phyloP scores from a whole-genome alignment of 2,329 filamentous ascomycete species.

The Fusarium citri region DNA sequence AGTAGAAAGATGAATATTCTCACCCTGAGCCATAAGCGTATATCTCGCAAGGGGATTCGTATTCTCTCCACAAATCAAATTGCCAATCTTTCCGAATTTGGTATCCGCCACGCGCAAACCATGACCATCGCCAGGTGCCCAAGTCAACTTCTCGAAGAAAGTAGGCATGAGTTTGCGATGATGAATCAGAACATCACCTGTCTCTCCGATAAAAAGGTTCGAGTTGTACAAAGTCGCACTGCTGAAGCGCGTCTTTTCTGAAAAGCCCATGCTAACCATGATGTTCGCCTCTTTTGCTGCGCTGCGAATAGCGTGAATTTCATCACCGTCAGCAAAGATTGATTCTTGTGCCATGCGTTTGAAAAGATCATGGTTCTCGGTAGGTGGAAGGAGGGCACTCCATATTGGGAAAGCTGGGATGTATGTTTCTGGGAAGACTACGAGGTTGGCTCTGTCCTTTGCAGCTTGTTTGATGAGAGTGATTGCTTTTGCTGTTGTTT shows the following conservation, averaged over 20 bases:
- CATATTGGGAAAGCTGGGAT: slow-evolving; percentile 66
- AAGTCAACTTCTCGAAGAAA: slow-evolving; percentile 68
- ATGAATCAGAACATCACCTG: slow-evolving; percentile 61
- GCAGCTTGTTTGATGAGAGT: slow-evolving; percentile 59
- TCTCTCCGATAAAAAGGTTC: slow-evolving; percentile 58
- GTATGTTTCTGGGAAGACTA: slow-evolving; percentile 66
- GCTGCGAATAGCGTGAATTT: slow-evolving; percentile 55
- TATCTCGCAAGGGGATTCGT: slow-evolving; percentile 67
- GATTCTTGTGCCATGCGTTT: slow-evolving; percentile 58
- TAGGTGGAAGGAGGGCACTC: slow-evolving; percentile 59
- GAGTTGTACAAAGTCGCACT: slow-evolving; percentile 63
- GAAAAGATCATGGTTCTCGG: slow-evolving; percentile 63
- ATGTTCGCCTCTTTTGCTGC: slow-evolving; percentile 53
- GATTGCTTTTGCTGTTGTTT: slow-evolving; percentile 61
- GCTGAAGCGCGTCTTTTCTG: slow-evolving; percentile 58
- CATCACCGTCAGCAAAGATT: slow-evolving; percentile 58
- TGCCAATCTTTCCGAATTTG: slow-evolving; percentile 59
- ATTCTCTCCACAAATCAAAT: slow-evolving; percentile 68
- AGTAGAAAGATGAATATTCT: slow-evolving; percentile 66
- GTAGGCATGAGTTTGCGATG: slow-evolving; percentile 67
- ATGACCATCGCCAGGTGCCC: slow-evolving; percentile 63
- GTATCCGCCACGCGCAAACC: slow-evolving; percentile 61
- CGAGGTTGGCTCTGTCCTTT: slow-evolving; percentile 57
- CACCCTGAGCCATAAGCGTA: slow-evolving; percentile 63
- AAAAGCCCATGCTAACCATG: slow-evolving; percentile 63